These are phyloP conservation scores for Pseudocercospora macadamiae DNA, from an alignment of 2,329 filamentous ascomycete species.

Conservation along the genomic window DNA sequence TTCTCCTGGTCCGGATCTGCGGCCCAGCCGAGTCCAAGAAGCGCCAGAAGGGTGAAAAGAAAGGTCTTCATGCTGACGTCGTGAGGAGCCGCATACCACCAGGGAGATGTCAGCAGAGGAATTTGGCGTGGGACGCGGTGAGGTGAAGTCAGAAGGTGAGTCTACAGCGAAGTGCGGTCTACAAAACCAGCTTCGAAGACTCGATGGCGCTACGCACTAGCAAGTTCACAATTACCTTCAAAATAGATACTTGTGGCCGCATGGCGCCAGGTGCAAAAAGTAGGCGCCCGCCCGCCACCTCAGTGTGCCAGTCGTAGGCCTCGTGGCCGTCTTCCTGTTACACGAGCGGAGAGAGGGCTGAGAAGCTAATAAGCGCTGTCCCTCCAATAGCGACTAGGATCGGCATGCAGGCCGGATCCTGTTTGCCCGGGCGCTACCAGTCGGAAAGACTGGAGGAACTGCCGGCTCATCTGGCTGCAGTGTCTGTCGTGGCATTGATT, in stretches of 20 bases:
- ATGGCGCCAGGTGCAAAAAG: not conserved
- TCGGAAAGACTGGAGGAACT: not conserved
- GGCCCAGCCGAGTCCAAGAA: conserved; percentile 21
- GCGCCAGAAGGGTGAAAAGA: conserved; percentile 17
- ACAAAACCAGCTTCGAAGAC: not conserved
- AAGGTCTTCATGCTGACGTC: conserved; percentile 17
- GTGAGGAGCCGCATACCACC: conserved; percentile 10
- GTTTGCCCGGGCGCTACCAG: not conserved
- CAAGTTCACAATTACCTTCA: not conserved
- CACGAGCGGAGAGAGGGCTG: conserved; percentile 1
- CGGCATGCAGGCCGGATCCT: not conserved
- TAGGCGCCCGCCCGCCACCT: conserved; percentile 2
- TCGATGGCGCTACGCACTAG: not conserved
- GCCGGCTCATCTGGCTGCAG: not conserved
- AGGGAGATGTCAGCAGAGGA: not conserved
- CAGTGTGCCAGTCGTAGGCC: not conserved
- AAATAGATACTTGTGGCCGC: not conserved
- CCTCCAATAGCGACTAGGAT: not conserved
- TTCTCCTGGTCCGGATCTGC: conserved; percentile 16
- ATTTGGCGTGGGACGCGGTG: not conserved
- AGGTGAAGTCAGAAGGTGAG: not conserved
- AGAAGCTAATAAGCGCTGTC: not conserved
- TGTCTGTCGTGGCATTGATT: not conserved
- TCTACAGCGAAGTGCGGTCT: not conserved
- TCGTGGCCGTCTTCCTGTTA: not conserved